Evolutionary conservation across 2,329 filamentous ascomycete genomes (phyloP), one percentile per base, ranked within the genome.

Genomic region (Colletotrichum trifolii): DNA sequence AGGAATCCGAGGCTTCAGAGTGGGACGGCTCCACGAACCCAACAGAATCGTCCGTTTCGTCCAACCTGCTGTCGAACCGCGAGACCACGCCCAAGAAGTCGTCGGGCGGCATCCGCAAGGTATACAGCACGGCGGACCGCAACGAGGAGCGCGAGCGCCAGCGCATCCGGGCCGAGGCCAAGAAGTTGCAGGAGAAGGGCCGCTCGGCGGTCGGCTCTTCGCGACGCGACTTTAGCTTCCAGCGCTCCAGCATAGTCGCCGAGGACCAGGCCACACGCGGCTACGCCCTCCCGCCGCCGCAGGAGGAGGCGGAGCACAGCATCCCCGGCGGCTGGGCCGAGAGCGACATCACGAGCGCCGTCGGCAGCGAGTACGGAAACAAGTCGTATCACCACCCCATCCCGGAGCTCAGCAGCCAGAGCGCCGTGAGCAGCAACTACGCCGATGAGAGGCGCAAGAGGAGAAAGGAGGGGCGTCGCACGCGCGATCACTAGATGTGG

Each of bases 1-100:
- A 90, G 71, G 84, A 91, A 70, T 85, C 89, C 47, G 95, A 97
- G 70, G 91, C 90, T 66, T 91, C 89, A 65, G 82, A 87, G 69
- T 97, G 93, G 85, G 92, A 96, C 74, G 92, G 92, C 48, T 87
- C 83, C 11, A 87, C 85, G 15, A 88, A 87, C 76, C 90, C 90
- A 53, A 88, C 90, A 69, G 86, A 85, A 73, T 89, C 88, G 39
- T 85, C 83, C n/a, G 87, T 88, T 42, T 85, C 83, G 70, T 85
- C 88, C 67, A 85, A 91, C 68, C 82, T 91, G 43, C 83, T 90
- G 58, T 79, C 79, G 60, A 82, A 89, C 76, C 81, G 83, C 71
- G 82, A 89, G 78, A 77, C 77, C 72, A 87, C 83, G 68, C 86
- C 85, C 2, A 87, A 84, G 59, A 81, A 72, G 75, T 87, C 82